Conservation (phyloP, 495 filamentous ascomycete species). For the Hypoxylon fragiforme region DNA sequence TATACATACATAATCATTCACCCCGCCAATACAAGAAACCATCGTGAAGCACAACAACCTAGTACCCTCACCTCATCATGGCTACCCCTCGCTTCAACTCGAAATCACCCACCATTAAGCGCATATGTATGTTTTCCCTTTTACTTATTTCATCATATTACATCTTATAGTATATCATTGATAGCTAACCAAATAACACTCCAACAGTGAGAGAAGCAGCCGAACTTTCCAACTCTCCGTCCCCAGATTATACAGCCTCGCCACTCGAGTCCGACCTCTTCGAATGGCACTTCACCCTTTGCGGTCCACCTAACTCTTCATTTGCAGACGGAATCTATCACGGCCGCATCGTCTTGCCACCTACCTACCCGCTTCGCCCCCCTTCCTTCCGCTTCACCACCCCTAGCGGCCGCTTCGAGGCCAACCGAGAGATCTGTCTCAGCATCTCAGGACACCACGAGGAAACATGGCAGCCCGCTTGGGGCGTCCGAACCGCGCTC, state of each 20-base stretch:
- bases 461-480: conserved; percentile 97
- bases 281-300: conserved; percentile 99
- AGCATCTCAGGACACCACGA: conserved; percentile 93
- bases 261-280: conserved; percentile 89
- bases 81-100: conserved; percentile 62
- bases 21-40: conserved; percentile 7
- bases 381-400: conserved; percentile 94
- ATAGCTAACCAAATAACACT: conserved; percentile 20
- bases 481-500: conserved; percentile 83
- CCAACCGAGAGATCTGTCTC: conserved; percentile 95
- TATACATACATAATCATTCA: no score
- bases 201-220: conserved; percentile 76
- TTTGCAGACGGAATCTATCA: conserved; percentile 88
- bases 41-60: neutral
- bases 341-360: conserved; percentile 88
- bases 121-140: conserved; percentile 61
- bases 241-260: conserved; percentile 76
- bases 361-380: conserved; percentile 84
- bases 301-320: conserved; percentile 78
- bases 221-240: conserved; percentile 76
- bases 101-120: conserved; percentile 79
- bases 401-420: conserved; percentile 89
- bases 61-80: conserved; percentile 22
- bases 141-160: conserved; percentile 2
- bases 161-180: conserved; percentile 22